These are phyloP conservation scores for Mycena olivaceomarginata DNA, from an alignment of 768 basidiomycete genomes.

Conservation along the genomic window DNA sequence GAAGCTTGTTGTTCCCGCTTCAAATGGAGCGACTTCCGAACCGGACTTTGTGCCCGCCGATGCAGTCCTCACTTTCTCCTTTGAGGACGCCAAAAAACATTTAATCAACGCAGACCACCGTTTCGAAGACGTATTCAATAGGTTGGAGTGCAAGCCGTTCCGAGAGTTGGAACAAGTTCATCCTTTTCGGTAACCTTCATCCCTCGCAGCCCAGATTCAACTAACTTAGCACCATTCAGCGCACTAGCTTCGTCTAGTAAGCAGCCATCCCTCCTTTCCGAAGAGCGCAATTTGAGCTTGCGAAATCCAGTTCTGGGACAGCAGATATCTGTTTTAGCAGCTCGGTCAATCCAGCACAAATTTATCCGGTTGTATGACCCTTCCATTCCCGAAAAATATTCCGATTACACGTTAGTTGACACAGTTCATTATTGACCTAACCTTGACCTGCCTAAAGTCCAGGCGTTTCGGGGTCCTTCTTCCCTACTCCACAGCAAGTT, in stretches of 20 bases:
- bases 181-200: slow-evolving; percentile 79
- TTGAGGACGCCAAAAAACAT: slow-evolving; percentile 84
- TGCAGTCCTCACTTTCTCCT: slow-evolving; percentile 82
- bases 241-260: slow-evolving; percentile 83
- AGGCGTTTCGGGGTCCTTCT: slow-evolving; percentile 62
- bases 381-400: slow-evolving; percentile 80
- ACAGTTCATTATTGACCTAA: slow-evolving; percentile 30
- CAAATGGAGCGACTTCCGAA: slow-evolving; percentile 40
- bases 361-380: slow-evolving; percentile 88
- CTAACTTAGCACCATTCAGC: slow-evolving; percentile 55
- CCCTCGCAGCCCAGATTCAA: not conserved
- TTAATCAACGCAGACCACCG: slow-evolving; percentile 80
- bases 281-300: slow-evolving; percentile 6
- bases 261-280: slow-evolving; percentile 41
- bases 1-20: slow-evolving; percentile 23
- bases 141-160: slow-evolving; percentile 85
- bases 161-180: slow-evolving; percentile 85
- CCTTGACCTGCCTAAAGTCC: slow-evolving; percentile 45
- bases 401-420: slow-evolving; percentile 67
- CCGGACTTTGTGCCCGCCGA: slow-evolving; percentile 72
- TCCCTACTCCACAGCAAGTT: slow-evolving; percentile 85
- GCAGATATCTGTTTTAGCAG: slow-evolving; percentile 93
- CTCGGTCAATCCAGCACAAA: slow-evolving; percentile 86
- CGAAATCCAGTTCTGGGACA: slow-evolving; percentile 63
- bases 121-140: slow-evolving; percentile 81